Conservation (phyloP, 495 filamentous ascomycete genomes). For the Halenospora varia region DNA sequence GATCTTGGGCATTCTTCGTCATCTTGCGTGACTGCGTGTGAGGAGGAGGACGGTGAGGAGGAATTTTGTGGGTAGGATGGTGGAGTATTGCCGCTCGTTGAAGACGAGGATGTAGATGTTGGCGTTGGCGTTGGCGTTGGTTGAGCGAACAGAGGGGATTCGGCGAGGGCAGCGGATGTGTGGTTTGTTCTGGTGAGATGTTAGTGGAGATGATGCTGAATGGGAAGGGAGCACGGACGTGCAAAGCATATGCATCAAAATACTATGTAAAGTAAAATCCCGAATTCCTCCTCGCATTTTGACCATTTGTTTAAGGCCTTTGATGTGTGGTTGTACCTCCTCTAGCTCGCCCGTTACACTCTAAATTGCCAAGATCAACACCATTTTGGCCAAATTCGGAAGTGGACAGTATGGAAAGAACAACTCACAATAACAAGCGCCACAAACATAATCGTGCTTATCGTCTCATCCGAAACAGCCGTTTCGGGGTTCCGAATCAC, state of each 20-base stretch:
- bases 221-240: conserved; percentile 2
- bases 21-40: no score
- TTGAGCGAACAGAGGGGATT: neutral
- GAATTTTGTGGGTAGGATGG: no score
- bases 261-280: conserved; percentile 6
- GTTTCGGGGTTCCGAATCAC: neutral
- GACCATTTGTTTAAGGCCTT: conserved; percentile 14
- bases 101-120: neutral
- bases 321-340: conserved; percentile 13
- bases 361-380: neutral
- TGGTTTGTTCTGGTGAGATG: conserved; percentile 13
- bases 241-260: conserved; percentile 23
- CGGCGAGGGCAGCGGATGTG: conserved; percentile 14
- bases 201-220: neutral
- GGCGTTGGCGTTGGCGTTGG: neutral
- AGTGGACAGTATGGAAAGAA: neutral
- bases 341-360: conserved; percentile 7
- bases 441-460: conserved; percentile 13
- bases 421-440: conserved; percentile 11
- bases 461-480: conserved; percentile 10
- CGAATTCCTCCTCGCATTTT: conserved; percentile 13
- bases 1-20: neutral
- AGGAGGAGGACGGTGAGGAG: neutral
- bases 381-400: neutral
- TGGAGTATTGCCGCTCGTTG: no score